Conservation (phyloP, 257 asterid genomes). For the Solanum peruvianum region DNA sequence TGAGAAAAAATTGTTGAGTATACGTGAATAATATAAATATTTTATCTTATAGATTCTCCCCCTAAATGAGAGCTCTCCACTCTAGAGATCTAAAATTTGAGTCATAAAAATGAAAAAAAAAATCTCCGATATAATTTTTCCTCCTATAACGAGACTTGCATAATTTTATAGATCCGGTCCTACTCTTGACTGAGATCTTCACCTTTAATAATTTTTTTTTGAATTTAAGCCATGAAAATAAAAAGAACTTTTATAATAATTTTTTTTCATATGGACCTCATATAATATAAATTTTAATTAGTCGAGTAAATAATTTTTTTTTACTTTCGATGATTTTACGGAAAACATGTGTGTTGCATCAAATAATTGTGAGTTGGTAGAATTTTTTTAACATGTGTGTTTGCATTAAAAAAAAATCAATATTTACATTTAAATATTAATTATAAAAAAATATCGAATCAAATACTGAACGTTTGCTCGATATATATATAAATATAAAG, state of each 20-base stretch:
- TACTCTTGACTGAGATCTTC: neutral
- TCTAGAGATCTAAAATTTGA: no score
- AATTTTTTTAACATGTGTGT: neutral
- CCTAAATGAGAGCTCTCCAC: neutral
- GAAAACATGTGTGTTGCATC: neutral
- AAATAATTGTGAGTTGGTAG: neutral
- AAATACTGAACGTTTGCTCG: fast-evolving
- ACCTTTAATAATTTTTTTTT: neutral
- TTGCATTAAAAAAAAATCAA: no score
- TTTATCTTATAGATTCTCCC: neutral
- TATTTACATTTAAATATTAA: no score
- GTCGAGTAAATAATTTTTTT: neutral
- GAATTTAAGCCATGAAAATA: neutral
- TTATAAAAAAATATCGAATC: no score
- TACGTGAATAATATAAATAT: neutral
- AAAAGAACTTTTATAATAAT: neutral
- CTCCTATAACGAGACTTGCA: neutral
- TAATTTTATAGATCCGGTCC: neutral
- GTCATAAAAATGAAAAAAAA: no score
- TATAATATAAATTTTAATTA: neutral
- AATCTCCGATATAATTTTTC: no score
- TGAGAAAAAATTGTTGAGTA: no score
- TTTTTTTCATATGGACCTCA: neutral
- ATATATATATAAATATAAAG: neutral
- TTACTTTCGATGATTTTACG: neutral